Evolutionary conservation across 1,284 basidiomycete genomes (phyloP), one percentile per base, ranked within the genome.

Genomic region (Leccinum pallidistipes): DNA sequence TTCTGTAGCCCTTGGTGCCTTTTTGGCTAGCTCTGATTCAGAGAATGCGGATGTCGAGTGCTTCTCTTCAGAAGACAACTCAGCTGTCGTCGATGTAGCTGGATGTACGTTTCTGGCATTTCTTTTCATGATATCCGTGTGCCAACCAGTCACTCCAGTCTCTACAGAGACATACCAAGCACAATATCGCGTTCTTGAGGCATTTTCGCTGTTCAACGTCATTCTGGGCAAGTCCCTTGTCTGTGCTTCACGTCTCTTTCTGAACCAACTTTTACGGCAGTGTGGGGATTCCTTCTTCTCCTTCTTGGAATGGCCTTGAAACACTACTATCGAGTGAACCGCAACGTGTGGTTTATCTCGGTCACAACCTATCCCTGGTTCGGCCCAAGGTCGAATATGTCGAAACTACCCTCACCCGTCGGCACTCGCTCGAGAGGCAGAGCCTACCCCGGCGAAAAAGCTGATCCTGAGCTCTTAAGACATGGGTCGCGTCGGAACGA

Each of bases 21-120:
- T 86, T 71, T 76, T 91, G 57, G 82, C 82, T 50, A 86, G 86
- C 51, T 91, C 91, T 29, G 85, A 86, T 66, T 85, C 88, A 24
- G 86, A 90, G 71, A 80, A 83, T 66, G 90, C 91, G 27, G 87
- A 91, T 69, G 91, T 92, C 21, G 90, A 92, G 73, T 92, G 90
- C 71, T 92, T 85, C 72, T 80, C 86, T 36, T 83, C 87, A 43
- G 75, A 75, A 55, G 81, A 81, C 55, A 76, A 77, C 45, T 78
- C 80, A 62, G 80, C 80, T 34, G 76, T 87, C 52, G 81, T 88
- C 43, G 81, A 85, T 55, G 80, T 80, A 56, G 77, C 80, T 56
- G 80, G 81, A 63, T 91, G 90, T 91, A 69, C 76, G 89, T 80
- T 21, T 40, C 52, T 43, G 24, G 2, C 31, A 38, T 53, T 57